phyloP scores from a whole-genome alignment of 2,329 filamentous ascomycete genomes.

The Dothideomycetes sp. region DNA sequence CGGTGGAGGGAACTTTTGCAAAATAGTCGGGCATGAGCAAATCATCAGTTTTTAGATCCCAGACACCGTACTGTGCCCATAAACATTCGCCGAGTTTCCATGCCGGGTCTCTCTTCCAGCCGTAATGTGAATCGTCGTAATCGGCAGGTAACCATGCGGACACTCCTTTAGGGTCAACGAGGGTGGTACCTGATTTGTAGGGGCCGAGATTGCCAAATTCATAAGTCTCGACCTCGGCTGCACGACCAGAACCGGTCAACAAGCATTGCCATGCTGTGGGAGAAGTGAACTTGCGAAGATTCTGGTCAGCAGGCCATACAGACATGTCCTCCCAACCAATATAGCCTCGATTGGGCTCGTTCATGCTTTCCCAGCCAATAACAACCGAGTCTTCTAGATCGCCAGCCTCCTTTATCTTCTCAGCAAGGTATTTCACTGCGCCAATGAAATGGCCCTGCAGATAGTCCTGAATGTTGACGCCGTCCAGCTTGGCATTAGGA shows the following conservation, averaged over 20 bases:
- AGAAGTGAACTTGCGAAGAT: slow-evolving; percentile 82
- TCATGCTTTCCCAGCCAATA: slow-evolving; percentile 92
- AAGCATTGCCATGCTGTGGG: slow-evolving; percentile 93
- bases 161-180: slow-evolving; percentile 82
- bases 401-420: slow-evolving; percentile 77
- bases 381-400: slow-evolving; percentile 79
- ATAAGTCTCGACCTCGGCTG: slow-evolving; percentile 84
- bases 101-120: slow-evolving; percentile 73
- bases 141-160: slow-evolving; percentile 72
- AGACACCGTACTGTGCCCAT: slow-evolving; percentile 94
- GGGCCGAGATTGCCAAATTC: slow-evolving; percentile 90
- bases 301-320: slow-evolving; percentile 73
- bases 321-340: slow-evolving; percentile 75
- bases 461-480: slow-evolving; percentile 92
- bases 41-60: slow-evolving; percentile 70
- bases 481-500: slow-evolving; percentile 90
- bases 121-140: slow-evolving; percentile 79
- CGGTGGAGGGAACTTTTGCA: slow-evolving; percentile 62
- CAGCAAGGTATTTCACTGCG: slow-evolving; percentile 71
- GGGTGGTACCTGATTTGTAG: slow-evolving; percentile 70
- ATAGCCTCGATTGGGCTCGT: slow-evolving; percentile 85
- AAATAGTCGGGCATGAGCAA: slow-evolving; percentile 84
- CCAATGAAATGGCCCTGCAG: slow-evolving; percentile 75
- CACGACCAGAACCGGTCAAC: slow-evolving; percentile 77
- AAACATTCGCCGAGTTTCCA: slow-evolving; percentile 94